A percentile compares a stretch with the other conserved stretches of the same genome.
Evolutionary conservation across 2,329 filamentous ascomycete genomes (phyloP).

Genomic region (Chaetomiaceae sp.): DNA sequence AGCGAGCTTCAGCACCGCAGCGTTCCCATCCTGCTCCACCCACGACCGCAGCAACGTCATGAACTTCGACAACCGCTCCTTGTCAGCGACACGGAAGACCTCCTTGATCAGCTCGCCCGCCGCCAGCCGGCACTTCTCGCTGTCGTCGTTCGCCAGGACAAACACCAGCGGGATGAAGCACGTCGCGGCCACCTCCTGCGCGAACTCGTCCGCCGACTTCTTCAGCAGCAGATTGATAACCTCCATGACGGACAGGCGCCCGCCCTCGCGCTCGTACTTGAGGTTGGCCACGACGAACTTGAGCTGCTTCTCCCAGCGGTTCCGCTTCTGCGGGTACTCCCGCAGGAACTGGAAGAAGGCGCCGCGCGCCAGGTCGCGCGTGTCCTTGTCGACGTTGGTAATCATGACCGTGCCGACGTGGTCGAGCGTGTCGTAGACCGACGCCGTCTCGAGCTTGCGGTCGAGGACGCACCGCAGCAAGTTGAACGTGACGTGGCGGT

Average conservation of each 20-base stretch:
- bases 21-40: constrained; percentile 68
- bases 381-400: constrained; percentile 84
- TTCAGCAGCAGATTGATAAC: constrained; percentile 77
- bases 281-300: constrained; percentile 85
- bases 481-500: constrained; percentile 89
- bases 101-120: constrained; percentile 74
- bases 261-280: constrained; percentile 82
- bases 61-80: constrained; percentile 64
- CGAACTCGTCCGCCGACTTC: constrained; percentile 75
- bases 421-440: constrained; percentile 88
- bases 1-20: constrained; percentile 63
- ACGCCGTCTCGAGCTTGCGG: constrained; percentile 75
- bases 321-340: constrained; percentile 89
- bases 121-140: constrained; percentile 75
- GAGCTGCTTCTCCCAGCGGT: constrained; percentile 81
- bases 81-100: constrained; percentile 71
- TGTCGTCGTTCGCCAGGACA: constrained; percentile 82
- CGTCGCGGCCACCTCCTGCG: constrained; percentile 72
- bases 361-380: constrained; percentile 78
- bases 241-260: constrained; percentile 89
- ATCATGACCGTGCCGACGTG: constrained; percentile 90
- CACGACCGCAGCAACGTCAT: constrained; percentile 65
- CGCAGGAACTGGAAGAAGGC: constrained; percentile 91
- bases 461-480: constrained; percentile 85
- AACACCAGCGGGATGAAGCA: constrained; percentile 85